Evolutionary conservation across 1,139 yeast species (phyloP).

Genomic region (Geotrichum carabidarum): DNA sequence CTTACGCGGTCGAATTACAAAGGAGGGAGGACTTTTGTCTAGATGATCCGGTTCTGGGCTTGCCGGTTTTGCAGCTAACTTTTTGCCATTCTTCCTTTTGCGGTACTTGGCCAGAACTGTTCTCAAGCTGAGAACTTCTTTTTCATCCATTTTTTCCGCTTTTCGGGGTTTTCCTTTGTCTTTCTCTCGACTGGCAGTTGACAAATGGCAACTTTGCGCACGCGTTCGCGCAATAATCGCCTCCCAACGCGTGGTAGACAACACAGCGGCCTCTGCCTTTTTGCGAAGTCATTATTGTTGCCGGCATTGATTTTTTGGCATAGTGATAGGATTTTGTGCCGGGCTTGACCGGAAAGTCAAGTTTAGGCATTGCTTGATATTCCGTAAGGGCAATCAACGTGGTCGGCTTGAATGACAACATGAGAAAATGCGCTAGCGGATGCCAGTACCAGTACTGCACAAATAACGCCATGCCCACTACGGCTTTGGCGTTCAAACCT

Average conservation of each 20-base stretch:
- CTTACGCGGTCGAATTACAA: no score
- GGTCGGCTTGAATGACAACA: conserved; percentile 89
- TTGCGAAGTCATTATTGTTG: conserved; percentile 55
- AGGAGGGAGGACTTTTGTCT: no score
- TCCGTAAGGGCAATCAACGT: conserved; percentile 79
- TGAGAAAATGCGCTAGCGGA: conserved; percentile 89
- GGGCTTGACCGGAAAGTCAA: conserved; percentile 73
- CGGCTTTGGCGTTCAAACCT: conserved; percentile 81
- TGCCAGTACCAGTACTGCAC: conserved; percentile 98
- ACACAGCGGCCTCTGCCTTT: conserved; percentile 85
- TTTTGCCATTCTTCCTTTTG: neutral
- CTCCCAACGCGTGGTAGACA: conserved; percentile 89
- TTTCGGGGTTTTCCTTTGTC: conserved; percentile 23
- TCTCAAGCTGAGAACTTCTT: conserved; percentile 20
- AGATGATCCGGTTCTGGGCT: conserved; percentile 41
- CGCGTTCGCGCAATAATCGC: conserved; percentile 70
- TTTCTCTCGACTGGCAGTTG: conserved; percentile 29
- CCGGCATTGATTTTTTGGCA: conserved; percentile 80
- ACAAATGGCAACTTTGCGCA: conserved; percentile 42
- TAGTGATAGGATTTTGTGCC: conserved; percentile 77
- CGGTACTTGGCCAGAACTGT: no score
- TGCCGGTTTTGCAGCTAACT: conserved; percentile 49
- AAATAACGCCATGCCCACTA: conserved; percentile 86
- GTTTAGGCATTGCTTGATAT: conserved; percentile 82
- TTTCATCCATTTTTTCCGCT: conserved; percentile 34